Evolutionary conservation across 305 asterid genomes (phyloP).

Genomic region (Salvia sclarea): DNA sequence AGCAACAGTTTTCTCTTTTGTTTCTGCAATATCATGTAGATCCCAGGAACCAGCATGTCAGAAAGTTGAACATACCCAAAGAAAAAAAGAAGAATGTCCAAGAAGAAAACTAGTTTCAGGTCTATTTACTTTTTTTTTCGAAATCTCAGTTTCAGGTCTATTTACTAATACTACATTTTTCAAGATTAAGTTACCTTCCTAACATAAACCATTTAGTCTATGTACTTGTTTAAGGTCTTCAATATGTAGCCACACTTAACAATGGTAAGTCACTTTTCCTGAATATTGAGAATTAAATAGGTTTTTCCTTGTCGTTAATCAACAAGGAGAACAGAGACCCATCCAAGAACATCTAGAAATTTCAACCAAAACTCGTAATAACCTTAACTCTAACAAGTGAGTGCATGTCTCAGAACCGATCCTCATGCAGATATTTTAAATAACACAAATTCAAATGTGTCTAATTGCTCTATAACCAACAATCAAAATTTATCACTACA

Average conservation of each 20-base stretch:
- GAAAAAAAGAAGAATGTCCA: too few relatives aligned
- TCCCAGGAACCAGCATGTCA: background rate
- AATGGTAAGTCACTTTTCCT: background rate
- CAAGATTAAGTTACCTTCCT: background rate
- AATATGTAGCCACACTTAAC: background rate
- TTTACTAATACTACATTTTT: background rate
- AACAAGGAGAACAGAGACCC: background rate
- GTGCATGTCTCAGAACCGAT: background rate
- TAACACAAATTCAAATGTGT: background rate
- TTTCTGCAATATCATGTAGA: slow-evolving; percentile 53
- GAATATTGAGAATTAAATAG: background rate
- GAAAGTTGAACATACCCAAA: too few relatives aligned
- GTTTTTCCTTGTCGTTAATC: background rate
- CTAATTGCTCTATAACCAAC: background rate
- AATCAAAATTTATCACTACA: background rate
- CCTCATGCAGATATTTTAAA: slow-evolving; percentile 4
- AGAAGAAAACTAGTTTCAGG: too few relatives aligned
- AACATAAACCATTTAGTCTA: background rate
- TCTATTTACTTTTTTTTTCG: too few relatives aligned
- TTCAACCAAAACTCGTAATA: background rate
- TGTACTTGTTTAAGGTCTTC: background rate
- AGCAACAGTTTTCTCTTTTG: slow-evolving; percentile 79
- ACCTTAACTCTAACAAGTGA: background rate
- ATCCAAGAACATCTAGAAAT: background rate
- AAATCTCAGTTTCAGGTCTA: too few relatives aligned